These are phyloP conservation scores for Penicillium simplicissimum DNA, from an alignment of 495 filamentous ascomycete species.

Conservation along the genomic window DNA sequence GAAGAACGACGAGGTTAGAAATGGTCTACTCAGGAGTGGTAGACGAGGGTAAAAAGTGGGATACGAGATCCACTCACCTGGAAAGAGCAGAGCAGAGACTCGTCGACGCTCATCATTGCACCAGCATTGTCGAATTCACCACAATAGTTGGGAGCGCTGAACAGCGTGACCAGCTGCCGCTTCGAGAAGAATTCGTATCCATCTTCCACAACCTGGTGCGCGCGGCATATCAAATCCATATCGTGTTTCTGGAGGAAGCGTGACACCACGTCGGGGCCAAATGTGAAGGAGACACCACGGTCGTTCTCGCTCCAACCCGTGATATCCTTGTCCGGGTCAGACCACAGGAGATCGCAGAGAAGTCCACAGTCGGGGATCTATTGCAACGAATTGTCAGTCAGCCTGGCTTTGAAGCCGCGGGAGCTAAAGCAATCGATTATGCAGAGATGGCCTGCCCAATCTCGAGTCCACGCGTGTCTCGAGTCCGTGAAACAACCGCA, in stretches of 20 bases:
- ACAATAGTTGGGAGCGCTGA: slow-evolving; percentile 98
- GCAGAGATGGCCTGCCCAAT: slow-evolving; percentile 18
- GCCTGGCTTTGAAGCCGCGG: slow-evolving; percentile 44
- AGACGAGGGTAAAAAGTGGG: slow-evolving; percentile 15
- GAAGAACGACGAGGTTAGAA: slow-evolving; percentile 13
- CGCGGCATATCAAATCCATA: slow-evolving; percentile 99
- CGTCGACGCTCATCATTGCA: slow-evolving; percentile 99
- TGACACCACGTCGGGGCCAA: slow-evolving; percentile 97
- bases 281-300: slow-evolving; percentile 97
- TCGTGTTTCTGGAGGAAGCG: slow-evolving; percentile 99
- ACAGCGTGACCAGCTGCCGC: slow-evolving; percentile 93
- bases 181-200: slow-evolving; percentile 99
- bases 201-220: slow-evolving; percentile 98
- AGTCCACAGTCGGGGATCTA: slow-evolving; percentile 98
- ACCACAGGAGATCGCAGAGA: slow-evolving; percentile 97
- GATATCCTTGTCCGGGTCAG: slow-evolving; percentile 98
- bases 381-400: slow-evolving; percentile 57
- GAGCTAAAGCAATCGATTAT: slow-evolving; percentile 31
- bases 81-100: slow-evolving; percentile 97
- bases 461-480: slow-evolving; percentile 8
- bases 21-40: no score
- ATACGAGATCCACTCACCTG: slow-evolving; percentile 63
- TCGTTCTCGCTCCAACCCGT: slow-evolving; percentile 99
- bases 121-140: slow-evolving; percentile 99
- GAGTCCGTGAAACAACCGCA: neutral